Conservation (phyloP, 768 basidiomycete genomes). For the Leucogyrophana mollusca region DNA sequence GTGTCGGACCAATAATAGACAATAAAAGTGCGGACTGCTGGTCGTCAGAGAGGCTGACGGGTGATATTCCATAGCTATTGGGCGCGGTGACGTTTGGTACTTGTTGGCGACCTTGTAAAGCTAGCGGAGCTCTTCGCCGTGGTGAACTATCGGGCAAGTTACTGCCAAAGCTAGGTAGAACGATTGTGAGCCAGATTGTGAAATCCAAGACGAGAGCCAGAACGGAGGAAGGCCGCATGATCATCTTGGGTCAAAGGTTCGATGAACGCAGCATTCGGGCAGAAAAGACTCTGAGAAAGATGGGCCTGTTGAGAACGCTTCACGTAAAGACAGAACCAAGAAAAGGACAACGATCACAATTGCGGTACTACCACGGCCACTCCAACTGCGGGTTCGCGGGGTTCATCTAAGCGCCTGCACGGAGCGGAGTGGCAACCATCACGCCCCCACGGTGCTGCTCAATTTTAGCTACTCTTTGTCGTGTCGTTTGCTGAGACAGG, state of each 20-base stretch:
- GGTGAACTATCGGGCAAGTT: background rate
- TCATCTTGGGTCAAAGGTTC: constrained; percentile 7
- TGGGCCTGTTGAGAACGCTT: background rate
- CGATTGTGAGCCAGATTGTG: constrained; percentile 8
- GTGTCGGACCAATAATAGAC: constrained; percentile 1
- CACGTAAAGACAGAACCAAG: background rate
- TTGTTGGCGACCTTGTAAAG: background rate
- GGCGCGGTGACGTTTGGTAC: constrained; percentile 14
- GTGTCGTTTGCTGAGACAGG: too few species aligned
- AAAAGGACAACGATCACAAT: background rate
- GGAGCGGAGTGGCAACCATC: background rate
- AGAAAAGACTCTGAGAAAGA: background rate
- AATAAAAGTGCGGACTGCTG: constrained; percentile 33
- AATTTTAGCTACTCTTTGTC: background rate
- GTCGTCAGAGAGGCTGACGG: constrained; percentile 46
- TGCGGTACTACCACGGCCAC: too few species aligned
- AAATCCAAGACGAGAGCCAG: constrained; percentile 9
- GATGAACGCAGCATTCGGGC: constrained; percentile 20
- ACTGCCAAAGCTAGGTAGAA: background rate
- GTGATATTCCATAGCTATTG: constrained; percentile 40
- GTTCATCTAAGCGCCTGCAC: background rate
- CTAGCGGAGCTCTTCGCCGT: background rate
- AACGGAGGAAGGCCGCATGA: constrained; percentile 19
- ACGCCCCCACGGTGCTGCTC: background rate
- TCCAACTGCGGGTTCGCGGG: background rate